Evolutionary conservation across 1,139 yeast species (phyloP).

Genomic region (Geotrichum reessii): DNA sequence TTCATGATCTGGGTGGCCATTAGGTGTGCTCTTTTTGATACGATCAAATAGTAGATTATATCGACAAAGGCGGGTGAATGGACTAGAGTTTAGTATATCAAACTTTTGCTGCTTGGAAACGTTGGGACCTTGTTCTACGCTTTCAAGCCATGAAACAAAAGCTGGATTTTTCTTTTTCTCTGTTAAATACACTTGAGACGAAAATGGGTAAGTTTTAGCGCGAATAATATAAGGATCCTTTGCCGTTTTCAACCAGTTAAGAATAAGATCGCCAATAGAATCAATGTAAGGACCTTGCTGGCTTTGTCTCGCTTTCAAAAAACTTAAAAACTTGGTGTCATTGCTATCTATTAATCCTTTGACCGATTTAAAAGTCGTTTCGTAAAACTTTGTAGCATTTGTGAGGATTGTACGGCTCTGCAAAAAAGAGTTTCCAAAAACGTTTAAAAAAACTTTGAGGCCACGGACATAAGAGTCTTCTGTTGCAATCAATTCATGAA

Average conservation of each 20-base stretch:
- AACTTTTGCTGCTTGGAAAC: slow-evolving; percentile 37
- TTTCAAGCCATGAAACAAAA: slow-evolving; percentile 48
- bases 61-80: slow-evolving; percentile 50
- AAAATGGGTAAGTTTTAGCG: slow-evolving; percentile 41
- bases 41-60: slow-evolving; percentile 63
- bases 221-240: slow-evolving; percentile 52
- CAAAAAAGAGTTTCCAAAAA: slow-evolving; percentile 47
- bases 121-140: slow-evolving; percentile 42
- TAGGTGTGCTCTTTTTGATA: slow-evolving; percentile 48
- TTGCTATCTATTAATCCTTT: slow-evolving; percentile 58
- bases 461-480: slow-evolving; percentile 73
- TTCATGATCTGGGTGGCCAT: slow-evolving; percentile 51
- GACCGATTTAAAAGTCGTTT: slow-evolving; percentile 58
- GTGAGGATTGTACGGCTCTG: slow-evolving; percentile 39
- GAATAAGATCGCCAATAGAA: slow-evolving; percentile 59
- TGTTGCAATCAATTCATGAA: slow-evolving; percentile 68
- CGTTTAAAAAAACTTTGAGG: slow-evolving; percentile 58
- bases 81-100: slow-evolving; percentile 61
- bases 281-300: slow-evolving; percentile 63
- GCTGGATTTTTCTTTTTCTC: slow-evolving; percentile 43
- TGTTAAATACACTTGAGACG: slow-evolving; percentile 33
- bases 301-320: slow-evolving; percentile 45
- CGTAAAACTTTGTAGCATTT: slow-evolving; percentile 50
- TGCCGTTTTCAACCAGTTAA: slow-evolving; percentile 61
- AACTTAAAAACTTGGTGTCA: slow-evolving; percentile 50